Evolutionary conservation across 2,329 filamentous ascomycete species (phyloP), one percentile per base, ranked within the genome.

Genomic region (Kalmusia sp.): DNA sequence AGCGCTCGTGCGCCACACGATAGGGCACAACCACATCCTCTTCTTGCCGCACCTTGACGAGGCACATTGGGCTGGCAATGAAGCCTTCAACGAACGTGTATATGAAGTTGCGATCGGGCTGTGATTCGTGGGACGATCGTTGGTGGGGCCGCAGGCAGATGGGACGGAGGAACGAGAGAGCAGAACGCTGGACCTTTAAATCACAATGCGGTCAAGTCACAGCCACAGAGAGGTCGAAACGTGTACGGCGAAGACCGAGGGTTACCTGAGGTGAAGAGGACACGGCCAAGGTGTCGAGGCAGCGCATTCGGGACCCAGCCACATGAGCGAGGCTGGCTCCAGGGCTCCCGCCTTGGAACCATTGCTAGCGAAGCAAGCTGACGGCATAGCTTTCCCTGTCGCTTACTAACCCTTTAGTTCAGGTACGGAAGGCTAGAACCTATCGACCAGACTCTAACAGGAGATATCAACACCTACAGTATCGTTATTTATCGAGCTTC

Each of bases 1-100:
- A 66, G 58, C 67, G 68, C 34, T 58, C 54, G 39, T 64, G 68
- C 57, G 37, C 67, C 62, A 74, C 68, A 46, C 75, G 70, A 55
- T 75, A 74, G 5, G 72, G 71, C 27, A 77, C 73, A 25, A 76
- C 68, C 39, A 75, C 68, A 37, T 80, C 77, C 57, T 79, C 77
- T 49, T 77, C 75, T 46, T 78, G 72, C 53, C 73, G 74, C 50
- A 80, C 75, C 55, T 74, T 76, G 67, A 80, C 64, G 30, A 80
- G 76, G 65, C 79, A 81, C 79, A 81, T 80, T 37, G 58, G 53
- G 58, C 34, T 34, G 25, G 28, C 19, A 6, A 34, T 11, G 17
- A 25, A 15, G 31, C 17, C 9, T 15, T 25, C 19, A 11, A 8
- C 17, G 31, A 28, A 11, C 31, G 44, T 6, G 6, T 50, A 43